Conservation (phyloP, 768 basidiomycete species). For the Agaricus subrufescens region DNA sequence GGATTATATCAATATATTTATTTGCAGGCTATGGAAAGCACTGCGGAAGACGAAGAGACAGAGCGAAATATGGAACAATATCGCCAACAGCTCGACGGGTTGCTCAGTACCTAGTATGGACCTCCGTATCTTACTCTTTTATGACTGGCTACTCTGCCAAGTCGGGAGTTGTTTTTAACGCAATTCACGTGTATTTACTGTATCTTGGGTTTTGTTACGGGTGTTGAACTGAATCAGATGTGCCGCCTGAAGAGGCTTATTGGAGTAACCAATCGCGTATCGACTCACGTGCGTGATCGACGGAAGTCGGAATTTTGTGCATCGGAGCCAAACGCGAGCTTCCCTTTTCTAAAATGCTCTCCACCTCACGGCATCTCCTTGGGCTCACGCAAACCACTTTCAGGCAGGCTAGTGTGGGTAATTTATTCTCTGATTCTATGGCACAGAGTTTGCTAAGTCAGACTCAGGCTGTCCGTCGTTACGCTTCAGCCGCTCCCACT, state of each 20-base stretch:
- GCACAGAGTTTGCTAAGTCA: background rate
- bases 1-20: background rate
- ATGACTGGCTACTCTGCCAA: background rate
- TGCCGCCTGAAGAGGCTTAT: too few relatives aligned
- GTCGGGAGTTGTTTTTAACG: background rate
- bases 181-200: background rate
- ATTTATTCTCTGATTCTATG: slow-evolving; percentile 6
- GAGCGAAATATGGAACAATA: slow-evolving; percentile 89
- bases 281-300: slow-evolving; percentile 13
- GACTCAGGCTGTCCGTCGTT: slow-evolving; percentile 49
- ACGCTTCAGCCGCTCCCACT: slow-evolving; percentile 77
- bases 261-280: background rate
- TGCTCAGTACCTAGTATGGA: slow-evolving; percentile 56
- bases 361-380: slow-evolving; percentile 53
- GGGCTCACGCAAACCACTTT: slow-evolving; percentile 50
- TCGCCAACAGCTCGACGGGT: slow-evolving; percentile 81
- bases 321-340: slow-evolving; percentile 9
- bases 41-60: slow-evolving; percentile 72
- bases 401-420: slow-evolving; percentile 43
- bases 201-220: too few relatives aligned
- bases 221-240: too few relatives aligned
- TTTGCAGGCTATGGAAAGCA: slow-evolving; percentile 52
- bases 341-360: slow-evolving; percentile 40
- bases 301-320: slow-evolving; percentile 6
- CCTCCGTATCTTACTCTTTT: background rate